A percentile compares a stretch with the other conserved stretches of the same genome.
These are phyloP conservation scores for Aspergillus sp. DNA, from an alignment of 2,329 filamentous ascomycete genomes.

Conservation along the genomic window DNA sequence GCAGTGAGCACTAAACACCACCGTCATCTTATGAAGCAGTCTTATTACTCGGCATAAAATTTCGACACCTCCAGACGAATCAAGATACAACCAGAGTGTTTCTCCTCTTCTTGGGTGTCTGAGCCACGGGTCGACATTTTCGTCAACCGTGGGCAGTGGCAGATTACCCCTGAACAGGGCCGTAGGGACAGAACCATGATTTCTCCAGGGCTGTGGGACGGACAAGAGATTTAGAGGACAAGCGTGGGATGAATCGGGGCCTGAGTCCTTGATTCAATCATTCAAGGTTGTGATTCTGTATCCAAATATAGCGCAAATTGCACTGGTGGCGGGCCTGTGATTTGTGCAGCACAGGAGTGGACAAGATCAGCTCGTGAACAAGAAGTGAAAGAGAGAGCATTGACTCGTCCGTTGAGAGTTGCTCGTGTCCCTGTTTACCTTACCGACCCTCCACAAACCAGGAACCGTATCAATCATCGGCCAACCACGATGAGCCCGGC, in stretches of 20 bases:
- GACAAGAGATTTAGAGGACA: not conserved
- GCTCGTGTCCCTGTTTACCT: not conserved
- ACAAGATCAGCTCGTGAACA: too few species aligned
- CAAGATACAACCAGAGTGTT: not conserved
- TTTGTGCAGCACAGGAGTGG: not conserved
- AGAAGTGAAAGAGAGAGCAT: too few species aligned
- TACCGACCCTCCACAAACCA: constrained; percentile 24
- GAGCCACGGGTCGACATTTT: constrained; percentile 4
- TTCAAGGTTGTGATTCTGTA: too few species aligned
- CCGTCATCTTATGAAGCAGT: not conserved
- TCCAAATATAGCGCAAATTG: constrained; percentile 9
- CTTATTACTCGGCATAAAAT: not conserved
- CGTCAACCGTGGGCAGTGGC: not conserved
- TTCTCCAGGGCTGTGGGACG: not conserved
- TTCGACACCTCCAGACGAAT: not conserved
- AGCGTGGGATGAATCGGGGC: not conserved
- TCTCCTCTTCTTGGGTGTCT: not conserved
- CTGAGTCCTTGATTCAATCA: not conserved
- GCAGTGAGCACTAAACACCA: too few species aligned
- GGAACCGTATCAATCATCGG: constrained; percentile 19
- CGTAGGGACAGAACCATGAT: constrained; percentile 12
- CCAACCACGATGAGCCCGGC: not conserved
- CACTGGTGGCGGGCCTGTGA: not conserved
- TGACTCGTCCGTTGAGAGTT: too few species aligned
- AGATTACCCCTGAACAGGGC: not conserved